Evolutionary conservation across 306 rosid species (phyloP).

Genomic region (Gleditsia sinensis): DNA sequence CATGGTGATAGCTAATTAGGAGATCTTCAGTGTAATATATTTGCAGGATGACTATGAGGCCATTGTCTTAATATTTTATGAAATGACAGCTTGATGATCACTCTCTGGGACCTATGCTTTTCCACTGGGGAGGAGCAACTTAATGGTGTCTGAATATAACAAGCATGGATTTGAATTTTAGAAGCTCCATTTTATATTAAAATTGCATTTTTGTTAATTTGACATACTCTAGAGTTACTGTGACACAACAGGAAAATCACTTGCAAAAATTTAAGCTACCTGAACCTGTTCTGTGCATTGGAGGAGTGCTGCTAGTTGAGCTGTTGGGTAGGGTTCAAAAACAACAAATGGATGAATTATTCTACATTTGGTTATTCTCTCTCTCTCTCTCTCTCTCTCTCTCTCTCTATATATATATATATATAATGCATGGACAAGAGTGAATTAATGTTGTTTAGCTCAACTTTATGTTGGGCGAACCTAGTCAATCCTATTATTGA

Average conservation of each 20-base stretch:
- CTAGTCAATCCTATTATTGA: too few species aligned
- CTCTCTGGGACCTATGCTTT: neutral
- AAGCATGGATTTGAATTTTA: neutral
- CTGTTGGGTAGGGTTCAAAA: conserved; percentile 63
- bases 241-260: conserved; percentile 46
- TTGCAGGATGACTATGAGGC: neutral
- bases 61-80: too few species aligned
- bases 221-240: neutral
- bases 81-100: too few species aligned
- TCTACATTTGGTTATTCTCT: conserved; percentile 59
- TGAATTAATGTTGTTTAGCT: conserved; percentile 7
- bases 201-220: conserved; percentile 12
- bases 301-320: conserved; percentile 67
- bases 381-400: conserved; percentile 2
- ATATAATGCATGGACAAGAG: neutral
- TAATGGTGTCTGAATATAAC: conserved; percentile 15
- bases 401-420: too few species aligned
- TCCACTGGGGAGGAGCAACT: neutral
- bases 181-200: neutral
- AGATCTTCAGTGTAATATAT: conserved; percentile 17
- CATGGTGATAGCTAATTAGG: neutral
- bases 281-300: conserved; percentile 62
- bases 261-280: conserved; percentile 66
- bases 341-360: conserved; percentile 52
- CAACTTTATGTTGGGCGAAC: too few species aligned